Percentiles rank a stretch among this genome's conserved stretches.
Conservation (phyloP, 1,284 basidiomycete genomes). For the Apiotrichum domesticum region DNA sequence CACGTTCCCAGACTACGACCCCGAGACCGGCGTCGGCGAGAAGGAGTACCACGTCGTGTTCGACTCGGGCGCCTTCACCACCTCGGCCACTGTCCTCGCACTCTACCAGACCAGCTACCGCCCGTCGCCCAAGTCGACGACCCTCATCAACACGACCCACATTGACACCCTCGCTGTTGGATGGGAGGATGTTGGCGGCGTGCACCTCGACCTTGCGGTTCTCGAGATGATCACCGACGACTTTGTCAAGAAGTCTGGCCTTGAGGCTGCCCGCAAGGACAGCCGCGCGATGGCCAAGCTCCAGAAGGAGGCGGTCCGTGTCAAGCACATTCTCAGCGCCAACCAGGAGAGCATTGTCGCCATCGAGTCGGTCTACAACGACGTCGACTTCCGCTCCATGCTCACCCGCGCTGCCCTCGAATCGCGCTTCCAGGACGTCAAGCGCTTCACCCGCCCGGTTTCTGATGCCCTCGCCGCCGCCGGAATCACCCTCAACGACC, state of each 20-base stretch:
- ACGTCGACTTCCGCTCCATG: constrained; percentile 80
- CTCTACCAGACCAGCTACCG: constrained; percentile 57
- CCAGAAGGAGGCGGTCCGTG: constrained; percentile 83
- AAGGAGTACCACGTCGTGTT: constrained; percentile 88
- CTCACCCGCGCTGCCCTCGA: constrained; percentile 76
- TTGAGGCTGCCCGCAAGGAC: constrained; percentile 50
- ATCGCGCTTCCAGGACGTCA: constrained; percentile 51
- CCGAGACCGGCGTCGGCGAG: constrained; percentile 35
- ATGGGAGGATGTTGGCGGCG: constrained; percentile 73
- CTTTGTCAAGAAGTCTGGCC: constrained; percentile 58
- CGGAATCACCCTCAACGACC: constrained; percentile 58
- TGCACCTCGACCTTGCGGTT: constrained; percentile 74
- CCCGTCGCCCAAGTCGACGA: constrained; percentile 48
- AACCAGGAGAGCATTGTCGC: constrained; percentile 69
- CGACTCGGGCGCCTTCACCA: constrained; percentile 84
- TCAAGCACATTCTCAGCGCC: constrained; percentile 90
- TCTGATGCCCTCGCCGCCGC: constrained; percentile 66
- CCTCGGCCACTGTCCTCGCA: constrained; percentile 77
- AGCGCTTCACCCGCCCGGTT: constrained; percentile 67
- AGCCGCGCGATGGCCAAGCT: constrained; percentile 85
- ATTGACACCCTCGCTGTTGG: constrained; percentile 73
- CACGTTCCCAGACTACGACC: constrained; percentile 57
- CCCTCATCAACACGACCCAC: constrained; percentile 57
- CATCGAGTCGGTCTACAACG: constrained; percentile 83
- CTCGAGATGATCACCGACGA: constrained; percentile 71